These are phyloP conservation scores for Termitomyces sp. DNA, from an alignment of 768 basidiomycete species.

Conservation along the genomic window DNA sequence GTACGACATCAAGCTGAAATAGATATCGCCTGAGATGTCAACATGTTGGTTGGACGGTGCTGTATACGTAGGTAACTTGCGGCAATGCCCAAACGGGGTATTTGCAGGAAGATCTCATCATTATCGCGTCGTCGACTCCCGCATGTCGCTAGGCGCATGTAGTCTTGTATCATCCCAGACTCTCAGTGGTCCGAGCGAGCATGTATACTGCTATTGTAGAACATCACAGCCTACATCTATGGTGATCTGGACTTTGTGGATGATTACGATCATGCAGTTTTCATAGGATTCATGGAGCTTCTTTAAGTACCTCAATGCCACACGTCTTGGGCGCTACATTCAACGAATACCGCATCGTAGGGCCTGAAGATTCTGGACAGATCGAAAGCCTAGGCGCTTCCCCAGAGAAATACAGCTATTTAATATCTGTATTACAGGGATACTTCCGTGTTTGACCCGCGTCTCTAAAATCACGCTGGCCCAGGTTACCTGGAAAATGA, in stretches of 20 bases:
- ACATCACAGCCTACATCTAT: background rate
- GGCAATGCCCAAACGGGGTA: too few relatives aligned
- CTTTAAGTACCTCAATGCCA: background rate
- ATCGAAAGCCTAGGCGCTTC: too few relatives aligned
- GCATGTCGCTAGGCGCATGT: background rate
- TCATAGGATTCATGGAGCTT: background rate
- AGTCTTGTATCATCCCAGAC: background rate
- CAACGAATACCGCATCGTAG: background rate
- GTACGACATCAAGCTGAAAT: too few relatives aligned
- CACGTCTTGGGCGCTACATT: background rate
- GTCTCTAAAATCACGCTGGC: background rate
- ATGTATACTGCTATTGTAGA: background rate
- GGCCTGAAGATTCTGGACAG: too few relatives aligned
- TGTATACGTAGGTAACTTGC: too few relatives aligned
- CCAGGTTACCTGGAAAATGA: background rate
- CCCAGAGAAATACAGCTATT: background rate
- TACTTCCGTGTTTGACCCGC: background rate
- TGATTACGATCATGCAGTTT: accelerated
- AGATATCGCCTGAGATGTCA: too few relatives aligned
- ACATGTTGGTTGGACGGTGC: too few relatives aligned
- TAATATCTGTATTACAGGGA: background rate
- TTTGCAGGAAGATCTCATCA: too few relatives aligned
- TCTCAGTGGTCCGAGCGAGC: background rate
- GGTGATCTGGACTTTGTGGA: background rate
- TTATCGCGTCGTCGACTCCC: background rate